A percentile compares a stretch with the other conserved stretches of the same genome.
Conservation (phyloP, 208 protist genomes). For the Trypanosoma cruzi region DNA sequence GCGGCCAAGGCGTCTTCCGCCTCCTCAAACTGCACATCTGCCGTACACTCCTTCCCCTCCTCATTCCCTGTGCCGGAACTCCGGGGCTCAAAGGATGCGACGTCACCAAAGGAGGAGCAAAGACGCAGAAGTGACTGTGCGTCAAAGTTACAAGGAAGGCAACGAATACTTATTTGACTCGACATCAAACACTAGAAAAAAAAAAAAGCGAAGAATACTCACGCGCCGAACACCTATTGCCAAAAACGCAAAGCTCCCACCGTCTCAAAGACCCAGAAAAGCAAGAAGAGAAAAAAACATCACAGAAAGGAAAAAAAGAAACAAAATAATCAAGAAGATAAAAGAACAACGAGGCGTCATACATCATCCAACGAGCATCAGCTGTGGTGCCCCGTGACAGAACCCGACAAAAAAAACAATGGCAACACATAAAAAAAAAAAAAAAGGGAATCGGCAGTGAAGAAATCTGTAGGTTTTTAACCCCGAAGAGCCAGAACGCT, state of each 20-base stretch:
- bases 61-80: not conserved
- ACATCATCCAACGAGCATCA: not conserved
- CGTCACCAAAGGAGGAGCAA: slow-evolving; percentile 77
- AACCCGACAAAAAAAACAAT: not conserved
- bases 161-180: slow-evolving; percentile 47
- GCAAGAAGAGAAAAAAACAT: not conserved
- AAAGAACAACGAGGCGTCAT: not conserved
- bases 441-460: not conserved
- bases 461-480: not conserved
- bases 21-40: slow-evolving; percentile 62
- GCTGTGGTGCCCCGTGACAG: too few species aligned
- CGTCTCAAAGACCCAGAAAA: not conserved
- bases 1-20: slow-evolving; percentile 54
- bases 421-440: not conserved
- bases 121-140: slow-evolving; percentile 56
- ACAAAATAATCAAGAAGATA: not conserved
- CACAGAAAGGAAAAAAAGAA: slow-evolving; percentile 17
- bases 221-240: not conserved
- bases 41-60: slow-evolving; percentile 11
- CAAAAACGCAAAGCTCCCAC: not conserved
- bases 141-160: slow-evolving; percentile 40
- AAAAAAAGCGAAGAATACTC: not conserved
- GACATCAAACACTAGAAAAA: slow-evolving; percentile 28
- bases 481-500: not conserved
- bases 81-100: slow-evolving; percentile 34